phyloP scores from a whole-genome alignment of 306 rosid genomes.

The Urtica urens region DNA sequence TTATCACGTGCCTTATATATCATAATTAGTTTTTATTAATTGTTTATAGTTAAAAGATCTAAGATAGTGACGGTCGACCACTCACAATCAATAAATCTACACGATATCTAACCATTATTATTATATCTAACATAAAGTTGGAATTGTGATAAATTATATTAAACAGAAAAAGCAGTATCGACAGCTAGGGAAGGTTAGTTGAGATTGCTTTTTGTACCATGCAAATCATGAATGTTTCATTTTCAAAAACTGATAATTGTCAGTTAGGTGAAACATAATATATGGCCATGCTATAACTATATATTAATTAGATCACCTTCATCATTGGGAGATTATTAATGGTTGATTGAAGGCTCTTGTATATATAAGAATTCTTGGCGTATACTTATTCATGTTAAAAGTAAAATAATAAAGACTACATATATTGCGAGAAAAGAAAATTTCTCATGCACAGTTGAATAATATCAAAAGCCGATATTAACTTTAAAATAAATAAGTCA shows the following conservation, averaged over 20 bases:
- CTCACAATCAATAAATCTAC: constrained; percentile 17
- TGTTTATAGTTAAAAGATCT: not conserved
- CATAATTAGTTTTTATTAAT: not conserved
- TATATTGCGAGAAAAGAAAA: no score
- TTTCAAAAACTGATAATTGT: not conserved
- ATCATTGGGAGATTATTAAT: no score
- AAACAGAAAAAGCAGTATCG: not conserved
- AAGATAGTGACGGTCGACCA: not conserved
- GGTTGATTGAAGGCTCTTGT: no score
- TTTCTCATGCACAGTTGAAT: no score
- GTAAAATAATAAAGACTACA: no score
- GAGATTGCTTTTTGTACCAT: not conserved
- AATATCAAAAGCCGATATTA: no score
- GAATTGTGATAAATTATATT: not conserved
- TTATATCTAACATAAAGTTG: no score
- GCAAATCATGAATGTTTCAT: not conserved
- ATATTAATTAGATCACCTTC: no score
- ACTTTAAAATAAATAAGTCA: no score
- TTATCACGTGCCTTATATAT: not conserved
- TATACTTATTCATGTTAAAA: no score
- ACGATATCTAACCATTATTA: not conserved
- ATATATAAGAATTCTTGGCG: no score
- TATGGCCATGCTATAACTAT: not conserved
- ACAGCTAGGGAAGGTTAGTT: not conserved
- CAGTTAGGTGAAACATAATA: not conserved